Percentiles rank a stretch among this genome's conserved stretches.
phyloP scores from a whole-genome alignment of 805 yeast genomes.

The Monosporozyma servazzii region DNA sequence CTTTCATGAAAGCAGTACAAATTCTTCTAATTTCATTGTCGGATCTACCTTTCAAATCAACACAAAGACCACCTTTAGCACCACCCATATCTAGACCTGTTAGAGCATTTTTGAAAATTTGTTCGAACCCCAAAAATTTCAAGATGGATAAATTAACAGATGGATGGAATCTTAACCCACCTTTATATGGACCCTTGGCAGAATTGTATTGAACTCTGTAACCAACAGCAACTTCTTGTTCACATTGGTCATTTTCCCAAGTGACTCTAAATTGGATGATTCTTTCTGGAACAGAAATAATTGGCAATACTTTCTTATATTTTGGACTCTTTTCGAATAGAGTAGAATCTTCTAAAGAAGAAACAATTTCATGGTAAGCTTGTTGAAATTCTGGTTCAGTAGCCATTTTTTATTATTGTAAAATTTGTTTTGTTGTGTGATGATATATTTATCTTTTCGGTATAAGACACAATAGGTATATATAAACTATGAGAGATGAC shows the following conservation, averaged over 20 bases:
- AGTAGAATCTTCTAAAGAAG: constrained; percentile 85
- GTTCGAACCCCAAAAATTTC: constrained; percentile 96
- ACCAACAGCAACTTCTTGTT: constrained; percentile 89
- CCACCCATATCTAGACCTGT: constrained; percentile 98
- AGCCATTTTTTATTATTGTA: no score
- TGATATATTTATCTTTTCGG: no score
- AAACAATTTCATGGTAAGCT: constrained; percentile 88
- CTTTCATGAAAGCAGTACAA: constrained; percentile 93
- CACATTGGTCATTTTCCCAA: constrained; percentile 95
- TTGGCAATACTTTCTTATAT: constrained; percentile 78
- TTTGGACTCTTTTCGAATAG: constrained; percentile 83
- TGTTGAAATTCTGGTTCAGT: constrained; percentile 98
- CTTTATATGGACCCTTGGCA: constrained; percentile 97
- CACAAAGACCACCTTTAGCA: constrained; percentile 98
- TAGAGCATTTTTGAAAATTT: constrained; percentile 94
- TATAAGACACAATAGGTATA: no score
- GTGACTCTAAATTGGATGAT: constrained; percentile 92
- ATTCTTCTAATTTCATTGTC: constrained; percentile 93
- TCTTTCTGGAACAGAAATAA: constrained; percentile 92
- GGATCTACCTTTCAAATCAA: constrained; percentile 92
- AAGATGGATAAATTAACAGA: constrained; percentile 89
- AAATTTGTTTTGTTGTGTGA: no score
- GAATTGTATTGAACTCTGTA: constrained; percentile 98
- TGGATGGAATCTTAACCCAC: constrained; percentile 97
- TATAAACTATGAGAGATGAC: no score